These are phyloP conservation scores for Spinellus fusiger DNA, from an alignment of 192 early-diverging fungal genomes.

Conservation along the genomic window DNA sequence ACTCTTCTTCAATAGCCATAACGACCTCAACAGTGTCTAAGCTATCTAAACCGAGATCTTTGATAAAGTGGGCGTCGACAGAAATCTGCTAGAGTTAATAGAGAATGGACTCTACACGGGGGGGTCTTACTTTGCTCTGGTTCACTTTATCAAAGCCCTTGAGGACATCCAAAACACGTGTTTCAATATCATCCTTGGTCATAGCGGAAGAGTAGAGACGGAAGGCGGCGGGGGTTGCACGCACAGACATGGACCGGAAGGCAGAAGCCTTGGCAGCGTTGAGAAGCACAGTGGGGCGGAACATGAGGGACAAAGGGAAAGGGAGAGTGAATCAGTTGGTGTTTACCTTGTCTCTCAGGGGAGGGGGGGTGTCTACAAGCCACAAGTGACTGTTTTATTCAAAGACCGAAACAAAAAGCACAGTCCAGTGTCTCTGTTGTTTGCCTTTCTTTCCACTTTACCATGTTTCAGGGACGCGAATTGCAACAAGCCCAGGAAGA, in stretches of 20 bases:
- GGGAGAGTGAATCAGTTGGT: not conserved
- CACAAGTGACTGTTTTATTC: not conserved
- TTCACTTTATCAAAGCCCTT: slow-evolving; percentile 97
- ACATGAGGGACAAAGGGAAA: slow-evolving; percentile 15
- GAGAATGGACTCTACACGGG: not conserved
- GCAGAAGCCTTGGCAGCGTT: slow-evolving; percentile 31
- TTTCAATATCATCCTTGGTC: slow-evolving; percentile 66
- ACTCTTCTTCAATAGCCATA: slow-evolving; percentile 99
- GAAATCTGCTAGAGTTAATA: slow-evolving; percentile 64
- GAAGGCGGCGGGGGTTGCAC: slow-evolving; percentile 33
- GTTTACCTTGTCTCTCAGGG: not conserved
- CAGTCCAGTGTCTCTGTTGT: too few relatives aligned
- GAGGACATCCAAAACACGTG: slow-evolving; percentile 82
- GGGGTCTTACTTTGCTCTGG: slow-evolving; percentile 69
- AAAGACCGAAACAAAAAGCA: not conserved
- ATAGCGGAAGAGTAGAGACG: slow-evolving; percentile 77
- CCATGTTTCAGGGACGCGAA: slow-evolving; percentile 9
- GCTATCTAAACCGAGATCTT: slow-evolving; percentile 93
- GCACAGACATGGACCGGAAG: slow-evolving; percentile 27
- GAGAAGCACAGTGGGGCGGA: slow-evolving; percentile 32
- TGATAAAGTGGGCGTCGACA: slow-evolving; percentile 79
- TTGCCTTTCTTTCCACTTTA: not conserved
- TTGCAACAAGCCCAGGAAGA: slow-evolving; percentile 15
- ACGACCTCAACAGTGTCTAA: slow-evolving; percentile 98
- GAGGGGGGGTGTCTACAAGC: not conserved